Conservation (phyloP, 257 asterid species). For the Capsicum chinense region DNA sequence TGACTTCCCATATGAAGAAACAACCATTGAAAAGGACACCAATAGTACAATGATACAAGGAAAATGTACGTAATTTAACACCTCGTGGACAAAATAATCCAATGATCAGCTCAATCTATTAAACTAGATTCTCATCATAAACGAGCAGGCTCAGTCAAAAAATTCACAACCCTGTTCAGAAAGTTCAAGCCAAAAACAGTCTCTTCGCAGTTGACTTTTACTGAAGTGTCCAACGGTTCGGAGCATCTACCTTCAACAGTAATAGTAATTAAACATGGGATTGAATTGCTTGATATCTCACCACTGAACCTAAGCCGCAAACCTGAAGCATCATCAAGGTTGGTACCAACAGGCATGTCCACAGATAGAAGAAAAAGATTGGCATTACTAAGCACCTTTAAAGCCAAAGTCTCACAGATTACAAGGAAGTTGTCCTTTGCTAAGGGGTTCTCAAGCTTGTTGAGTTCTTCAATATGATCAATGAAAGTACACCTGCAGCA, state of each 20-base stretch:
- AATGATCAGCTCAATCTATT: conserved; percentile 8
- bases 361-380: conserved; percentile 77
- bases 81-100: background rate
- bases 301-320: conserved; percentile 78
- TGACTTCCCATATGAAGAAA: background rate
- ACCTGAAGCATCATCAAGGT: conserved; percentile 82
- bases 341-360: conserved; percentile 90
- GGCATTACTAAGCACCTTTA: conserved; percentile 88
- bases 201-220: conserved; percentile 87
- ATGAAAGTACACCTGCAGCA: conserved; percentile 76
- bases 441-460: conserved; percentile 47
- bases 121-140: conserved; percentile 31
- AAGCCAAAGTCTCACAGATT: conserved; percentile 75
- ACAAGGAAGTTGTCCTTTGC: conserved; percentile 70
- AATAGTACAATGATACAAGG: background rate
- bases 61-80: background rate
- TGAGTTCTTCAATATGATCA: conserved; percentile 67
- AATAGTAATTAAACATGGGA: conserved; percentile 78
- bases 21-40: background rate
- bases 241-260: conserved; percentile 75
- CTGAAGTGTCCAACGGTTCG: conserved; percentile 70
- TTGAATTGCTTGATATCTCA: conserved; percentile 73
- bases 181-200: conserved; percentile 93
- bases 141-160: conserved; percentile 63
- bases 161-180: conserved; percentile 79